Conservation (phyloP, 345 rosid genomes). For the Clarkia xantiana region DNA sequence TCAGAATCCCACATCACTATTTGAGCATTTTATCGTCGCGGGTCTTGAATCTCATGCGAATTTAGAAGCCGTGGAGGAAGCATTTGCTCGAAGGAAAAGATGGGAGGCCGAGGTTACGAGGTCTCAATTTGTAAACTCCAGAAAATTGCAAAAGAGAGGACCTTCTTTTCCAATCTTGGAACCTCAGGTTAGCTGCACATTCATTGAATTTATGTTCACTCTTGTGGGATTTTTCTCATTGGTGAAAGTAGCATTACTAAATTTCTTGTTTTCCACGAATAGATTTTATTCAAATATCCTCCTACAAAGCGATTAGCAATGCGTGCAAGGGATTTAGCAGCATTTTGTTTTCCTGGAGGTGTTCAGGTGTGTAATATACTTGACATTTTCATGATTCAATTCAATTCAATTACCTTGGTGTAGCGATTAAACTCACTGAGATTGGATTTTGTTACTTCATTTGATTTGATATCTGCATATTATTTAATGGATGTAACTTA, state of each 20-base stretch:
- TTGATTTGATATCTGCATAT: too few species aligned
- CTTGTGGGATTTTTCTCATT: slow-evolving; percentile 1
- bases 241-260: slow-evolving; percentile 7
- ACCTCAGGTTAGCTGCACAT: slow-evolving; percentile 59
- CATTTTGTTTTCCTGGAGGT: slow-evolving; percentile 94
- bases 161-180: slow-evolving; percentile 68
- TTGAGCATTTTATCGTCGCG: slow-evolving; percentile 75
- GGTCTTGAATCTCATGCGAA: slow-evolving; percentile 81
- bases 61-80: slow-evolving; percentile 69
- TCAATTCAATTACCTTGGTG: neutral
- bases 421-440: too few species aligned
- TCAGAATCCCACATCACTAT: slow-evolving; percentile 63
- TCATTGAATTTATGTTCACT: neutral
- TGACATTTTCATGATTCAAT: slow-evolving; percentile 6
- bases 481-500: too few species aligned
- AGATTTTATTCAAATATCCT: slow-evolving; percentile 85
- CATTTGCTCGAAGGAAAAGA: slow-evolving; percentile 64
- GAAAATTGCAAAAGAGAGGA: slow-evolving; percentile 33
- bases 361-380: slow-evolving; percentile 54
- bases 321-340: slow-evolving; percentile 73
- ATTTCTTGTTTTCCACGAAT: slow-evolving; percentile 13
- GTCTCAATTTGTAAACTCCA: slow-evolving; percentile 41
- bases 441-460: too few species aligned
- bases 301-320: slow-evolving; percentile 69
- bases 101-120: slow-evolving; percentile 60